Evolutionary conservation across 805 yeast genomes (phyloP), one percentile per base, ranked within the genome.

Genomic region (Wickerhamiella galacta): DNA sequence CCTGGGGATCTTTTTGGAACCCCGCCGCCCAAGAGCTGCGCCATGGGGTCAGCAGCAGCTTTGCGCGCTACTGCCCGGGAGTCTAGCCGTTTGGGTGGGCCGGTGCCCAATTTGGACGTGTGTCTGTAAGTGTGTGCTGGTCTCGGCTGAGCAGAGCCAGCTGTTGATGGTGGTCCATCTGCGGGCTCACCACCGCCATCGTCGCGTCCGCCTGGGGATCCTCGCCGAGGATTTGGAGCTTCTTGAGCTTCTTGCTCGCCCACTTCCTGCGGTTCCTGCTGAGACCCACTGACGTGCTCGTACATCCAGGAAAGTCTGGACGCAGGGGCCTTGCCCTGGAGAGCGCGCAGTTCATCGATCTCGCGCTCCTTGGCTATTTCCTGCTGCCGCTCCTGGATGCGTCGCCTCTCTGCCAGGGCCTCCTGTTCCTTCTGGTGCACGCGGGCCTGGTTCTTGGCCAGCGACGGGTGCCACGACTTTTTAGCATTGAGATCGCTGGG

Each of bases 381-480:
- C 33, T 63, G 60, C 39, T 71, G 70, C 20, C 76, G 57, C 44
- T 74, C 74, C 38, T 70, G 64, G 21, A 75, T 70, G 46, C 68
- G 66, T 42, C 68, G 67, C 30, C 74, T 66, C 46, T 80, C 92
- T n/a, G 67, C 66, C 5, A 81, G 56, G 6, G 77, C 72, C 25
- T 75, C 75, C 48, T 80, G 83, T 48, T 90, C 95, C 34, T 61
- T 64, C 42, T 72, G 64, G 87, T 93, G 77, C 22, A 87, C 85
- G 47, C 75, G 78, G 42, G 74, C 75, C 55, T 75, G 82, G 61
- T 87, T 87, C 51, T 76, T 79, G 49, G 79, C 60, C 32, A 81
- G 62, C 30, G 77, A 85, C 2, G 98, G 95, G 53, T 87, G 82
- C 98, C 96, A 87, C 39, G 96, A 87, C 52, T 87, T 87, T 58